Evolutionary conservation across 768 basidiomycete genomes (phyloP), one percentile per base, ranked within the genome.

Genomic region (Amanita exitialis): DNA sequence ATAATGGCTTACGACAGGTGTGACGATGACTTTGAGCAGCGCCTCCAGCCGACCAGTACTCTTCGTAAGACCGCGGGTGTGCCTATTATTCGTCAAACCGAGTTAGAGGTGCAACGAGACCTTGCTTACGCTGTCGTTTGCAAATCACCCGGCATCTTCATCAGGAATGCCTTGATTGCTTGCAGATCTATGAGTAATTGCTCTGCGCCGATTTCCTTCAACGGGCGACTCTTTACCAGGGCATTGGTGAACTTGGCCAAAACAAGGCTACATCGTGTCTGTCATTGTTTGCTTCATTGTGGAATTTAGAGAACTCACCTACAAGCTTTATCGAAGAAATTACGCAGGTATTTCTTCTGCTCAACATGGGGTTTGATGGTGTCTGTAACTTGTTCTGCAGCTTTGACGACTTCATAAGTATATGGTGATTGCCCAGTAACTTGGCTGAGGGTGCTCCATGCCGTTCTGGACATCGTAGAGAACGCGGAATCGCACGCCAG

Each of bases 201-300:
- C 66, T 99, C 95, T 3, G 95, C 95, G 5, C 95, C 94, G 30
- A 88, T 87, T 64, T 95, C 92, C 61, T 83, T 81, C 57, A 99
- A 67, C 4, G 96, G 96, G 37, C 93, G 74, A 62, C 92, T 94
- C 65, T 83, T 83, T 16, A 98, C 92, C 30, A 97, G 72, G 0
- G 87, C 78, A 58, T 89, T 86, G 0, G 91, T 96, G 59, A 98
- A 97, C 52, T 88, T 87, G 30, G 82, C 80, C 35, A 97, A 68
- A 30, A 97, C 69, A 34, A 95, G 70, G 44, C 93, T 95, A 56
- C 10, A 4, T n/a, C 35, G 41, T 4, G n/a, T 53, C n/a, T 51
- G 42, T 23, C 1, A 28, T 15, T 23, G 34, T 16, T 25, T 10
- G 28, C 18, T n/a, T 23, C 16, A 9, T n/a, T 16, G 9, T 18